Evolutionary conservation across 2,329 filamentous ascomycete species (phyloP), one percentile per base, ranked within the genome.

Genomic region (Fusarium sp.): DNA sequence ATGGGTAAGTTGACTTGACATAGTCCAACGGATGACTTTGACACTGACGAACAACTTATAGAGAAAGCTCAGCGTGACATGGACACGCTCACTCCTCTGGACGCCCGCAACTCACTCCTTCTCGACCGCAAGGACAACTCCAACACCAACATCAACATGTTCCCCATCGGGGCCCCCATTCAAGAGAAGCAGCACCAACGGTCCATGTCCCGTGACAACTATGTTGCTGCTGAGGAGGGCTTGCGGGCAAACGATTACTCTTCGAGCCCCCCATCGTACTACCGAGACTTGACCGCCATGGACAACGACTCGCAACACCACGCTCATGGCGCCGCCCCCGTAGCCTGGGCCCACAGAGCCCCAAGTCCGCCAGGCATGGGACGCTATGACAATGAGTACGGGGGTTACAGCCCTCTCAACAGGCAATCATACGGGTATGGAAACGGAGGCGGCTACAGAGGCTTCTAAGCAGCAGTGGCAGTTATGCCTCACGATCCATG

Each of bases 81-180:
- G 69, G 95, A 98, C 82, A 91, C 91, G 67, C 90, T 98, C 58
- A 98, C 95, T 2, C 93, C 95, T 6, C 89, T 98, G 42, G 94
- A 97, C 79, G 93, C 94, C 2, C 93, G 94, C 80, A 96, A 96
- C 86, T 95, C 93, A 14, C 90, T 98, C 22, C 91, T 98, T 67
- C 91, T 94, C 82, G 90, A 92, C 61, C 88, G 83, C 44, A 82
- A 83, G 70, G 78, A 80, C 42, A 74, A 80, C 36, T 75, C 81
- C 27, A 79, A 81, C 44, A 81, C 81, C 22, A 79, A 81, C 44
- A 81, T 81, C 33, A 83, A 83, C 35, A 84, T 84, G 67, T 85
- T 86, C 73, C 82, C 86, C 51, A 78, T 86, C 65, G 80, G 84
- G 60, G 84, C 82, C 61, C 79, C 83, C 8, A 69, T 79, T 31